Evolutionary conservation across 768 basidiomycete genomes (phyloP).

Genomic region (Rhodotorula taiwanensis): DNA sequence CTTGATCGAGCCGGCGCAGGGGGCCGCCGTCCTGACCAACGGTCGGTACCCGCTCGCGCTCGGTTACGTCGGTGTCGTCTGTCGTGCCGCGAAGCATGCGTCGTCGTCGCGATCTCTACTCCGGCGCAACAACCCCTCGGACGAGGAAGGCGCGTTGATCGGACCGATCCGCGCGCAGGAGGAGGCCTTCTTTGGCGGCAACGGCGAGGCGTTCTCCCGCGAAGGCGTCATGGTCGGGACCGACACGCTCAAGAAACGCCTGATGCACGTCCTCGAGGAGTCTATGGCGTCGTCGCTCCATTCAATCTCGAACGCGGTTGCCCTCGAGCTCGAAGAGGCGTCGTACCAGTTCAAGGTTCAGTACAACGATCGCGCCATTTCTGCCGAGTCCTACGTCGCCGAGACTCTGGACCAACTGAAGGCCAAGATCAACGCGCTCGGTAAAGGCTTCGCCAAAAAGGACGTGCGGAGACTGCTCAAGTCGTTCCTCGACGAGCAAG

Average conservation of each 20-base stretch:
- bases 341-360: conserved; percentile 99
- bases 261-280: conserved; percentile 96
- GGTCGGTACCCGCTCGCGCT: conserved; percentile 95
- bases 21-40: conserved; percentile 70
- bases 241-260: conserved; percentile 72
- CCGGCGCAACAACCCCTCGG: conserved; percentile 23
- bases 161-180: conserved; percentile 53
- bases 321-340: conserved; percentile 92
- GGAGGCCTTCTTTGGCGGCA: conserved; percentile 49
- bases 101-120: conserved; percentile 2
- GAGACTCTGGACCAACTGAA: conserved; percentile 94
- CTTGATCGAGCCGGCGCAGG: conserved; percentile 76
- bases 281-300: conserved; percentile 95
- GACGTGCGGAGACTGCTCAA: conserved; percentile 82
- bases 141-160: conserved; percentile 43
- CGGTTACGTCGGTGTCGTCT: conserved; percentile 93
- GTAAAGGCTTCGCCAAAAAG: conserved; percentile 77
- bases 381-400: conserved; percentile 93
- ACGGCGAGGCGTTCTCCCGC: conserved; percentile 37
- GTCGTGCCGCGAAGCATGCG: conserved; percentile 54
- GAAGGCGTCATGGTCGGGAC: conserved; percentile 75
- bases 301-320: conserved; percentile 92
- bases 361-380: conserved; percentile 89
- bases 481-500: conserved; percentile 85
- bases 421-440: conserved; percentile 73